phyloP scores from a whole-genome alignment of 257 asterid species.

The Orobanche coerulescens region DNA sequence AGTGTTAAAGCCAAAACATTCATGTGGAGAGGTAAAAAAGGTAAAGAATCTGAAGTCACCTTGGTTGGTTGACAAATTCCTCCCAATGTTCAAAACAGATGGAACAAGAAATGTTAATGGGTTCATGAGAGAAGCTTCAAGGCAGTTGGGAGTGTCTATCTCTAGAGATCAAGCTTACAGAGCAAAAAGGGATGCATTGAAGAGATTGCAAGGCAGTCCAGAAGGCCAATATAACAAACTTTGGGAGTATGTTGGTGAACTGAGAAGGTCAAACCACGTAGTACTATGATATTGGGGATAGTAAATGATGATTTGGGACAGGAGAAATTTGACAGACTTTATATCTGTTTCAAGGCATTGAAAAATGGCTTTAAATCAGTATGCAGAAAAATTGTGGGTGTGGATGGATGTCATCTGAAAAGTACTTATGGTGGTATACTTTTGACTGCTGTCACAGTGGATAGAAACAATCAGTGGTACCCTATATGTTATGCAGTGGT shows the following conservation, averaged over 20 bases:
- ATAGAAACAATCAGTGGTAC: background rate
- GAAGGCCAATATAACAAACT: background rate
- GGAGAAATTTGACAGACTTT: background rate
- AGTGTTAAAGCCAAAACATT: too few species aligned
- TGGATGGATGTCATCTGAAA: background rate
- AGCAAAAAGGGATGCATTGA: background rate
- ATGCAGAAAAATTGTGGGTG: background rate
- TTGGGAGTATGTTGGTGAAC: background rate
- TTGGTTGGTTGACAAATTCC: background rate
- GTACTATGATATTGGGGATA: background rate
- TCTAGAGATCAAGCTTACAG: background rate
- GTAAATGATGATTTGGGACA: background rate
- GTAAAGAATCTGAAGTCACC: too few species aligned
- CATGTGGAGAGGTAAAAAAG: background rate
- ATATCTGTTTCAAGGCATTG: background rate
- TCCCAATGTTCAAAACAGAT: background rate
- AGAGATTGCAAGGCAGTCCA: background rate
- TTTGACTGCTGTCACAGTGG: background rate
- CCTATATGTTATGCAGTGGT: background rate
- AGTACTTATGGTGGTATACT: background rate
- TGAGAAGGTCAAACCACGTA: background rate
- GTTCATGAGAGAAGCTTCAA: background rate
- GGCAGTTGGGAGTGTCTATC: background rate
- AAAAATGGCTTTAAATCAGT: background rate
- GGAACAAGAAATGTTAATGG: background rate